phyloP scores from a whole-genome alignment of 345 rosid genomes.

The Carallia brachiata region DNA sequence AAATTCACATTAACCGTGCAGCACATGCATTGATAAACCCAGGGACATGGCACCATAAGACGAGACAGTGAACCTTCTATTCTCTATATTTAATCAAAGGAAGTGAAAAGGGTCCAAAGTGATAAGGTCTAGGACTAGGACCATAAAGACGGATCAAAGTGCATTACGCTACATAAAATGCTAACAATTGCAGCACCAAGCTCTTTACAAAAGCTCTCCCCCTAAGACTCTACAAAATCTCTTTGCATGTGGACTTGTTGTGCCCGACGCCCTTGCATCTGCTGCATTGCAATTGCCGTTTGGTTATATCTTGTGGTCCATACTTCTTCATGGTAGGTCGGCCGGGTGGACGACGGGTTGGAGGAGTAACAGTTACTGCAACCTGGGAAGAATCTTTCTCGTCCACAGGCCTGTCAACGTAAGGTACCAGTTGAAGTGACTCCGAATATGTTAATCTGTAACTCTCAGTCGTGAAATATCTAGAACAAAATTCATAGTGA shows the following conservation, averaged over 20 bases:
- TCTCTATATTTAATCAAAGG: too few species aligned
- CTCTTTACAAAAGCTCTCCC: conserved; percentile 16
- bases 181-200: conserved; percentile 26
- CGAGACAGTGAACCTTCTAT: too few species aligned
- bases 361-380: conserved; percentile 76
- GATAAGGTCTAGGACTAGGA: background rate
- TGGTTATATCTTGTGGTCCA: conserved; percentile 58
- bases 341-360: conserved; percentile 81
- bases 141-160: background rate
- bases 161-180: conserved; percentile 7
- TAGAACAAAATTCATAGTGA: conserved; percentile 69
- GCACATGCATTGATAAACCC: too few species aligned
- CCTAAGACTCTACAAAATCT: conserved; percentile 42
- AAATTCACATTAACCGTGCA: too few species aligned
- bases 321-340: conserved; percentile 71
- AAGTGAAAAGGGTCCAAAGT: too few species aligned
- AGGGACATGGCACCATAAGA: too few species aligned
- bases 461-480: conserved; percentile 65
- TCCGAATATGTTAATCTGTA: conserved; percentile 68
- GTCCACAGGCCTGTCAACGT: conserved; percentile 36
- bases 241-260: conserved; percentile 98
- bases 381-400: conserved; percentile 46
- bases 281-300: conserved; percentile 94
- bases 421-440: conserved; percentile 66
- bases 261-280: conserved; percentile 97